These are phyloP conservation scores for Fusarium cicatricum DNA, from an alignment of 2,329 filamentous ascomycete species.

Conservation along the genomic window DNA sequence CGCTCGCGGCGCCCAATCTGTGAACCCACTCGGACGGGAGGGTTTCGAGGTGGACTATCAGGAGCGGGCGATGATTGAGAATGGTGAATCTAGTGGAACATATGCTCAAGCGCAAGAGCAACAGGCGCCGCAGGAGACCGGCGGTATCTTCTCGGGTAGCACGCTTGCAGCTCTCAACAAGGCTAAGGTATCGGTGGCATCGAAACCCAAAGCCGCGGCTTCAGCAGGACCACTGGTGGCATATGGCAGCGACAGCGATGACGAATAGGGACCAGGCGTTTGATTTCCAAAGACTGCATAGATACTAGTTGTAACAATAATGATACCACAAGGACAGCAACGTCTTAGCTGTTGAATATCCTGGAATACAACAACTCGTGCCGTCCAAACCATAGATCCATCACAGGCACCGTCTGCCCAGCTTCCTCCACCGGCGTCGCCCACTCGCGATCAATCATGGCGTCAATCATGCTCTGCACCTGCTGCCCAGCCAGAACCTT, in stretches of 20 bases:
- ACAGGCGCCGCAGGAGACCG: slow-evolving; percentile 48
- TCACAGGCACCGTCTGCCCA: slow-evolving; percentile 76
- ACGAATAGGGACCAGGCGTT: slow-evolving; percentile 50
- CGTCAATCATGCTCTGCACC: slow-evolving; percentile 65
- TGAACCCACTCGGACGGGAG: slow-evolving; percentile 65
- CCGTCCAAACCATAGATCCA: slow-evolving; percentile 85
- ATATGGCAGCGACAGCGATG: slow-evolving; percentile 92
- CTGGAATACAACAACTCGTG: slow-evolving; percentile 86
- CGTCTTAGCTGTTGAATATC: slow-evolving; percentile 79
- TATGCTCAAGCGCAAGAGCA: slow-evolving; percentile 47
- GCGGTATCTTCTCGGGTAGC: slow-evolving; percentile 81
- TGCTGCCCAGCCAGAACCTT: slow-evolving; percentile 69
- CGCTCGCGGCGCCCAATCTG: slow-evolving; percentile 75
- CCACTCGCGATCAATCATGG: slow-evolving; percentile 68
- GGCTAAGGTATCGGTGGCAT: slow-evolving; percentile 61
- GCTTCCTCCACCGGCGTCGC: slow-evolving; percentile 68
- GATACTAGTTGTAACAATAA: slow-evolving; percentile 40
- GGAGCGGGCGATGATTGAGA: slow-evolving; percentile 65
- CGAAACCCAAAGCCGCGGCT: slow-evolving; percentile 62
- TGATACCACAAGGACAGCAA: slow-evolving; percentile 42
- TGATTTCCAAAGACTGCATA: slow-evolving; percentile 36
- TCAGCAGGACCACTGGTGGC: slow-evolving; percentile 78
- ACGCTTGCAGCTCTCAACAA: slow-evolving; percentile 81
- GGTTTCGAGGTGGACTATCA: slow-evolving; percentile 72
- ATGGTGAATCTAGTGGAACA: slow-evolving; percentile 58